phyloP scores from a whole-genome alignment of 768 basidiomycete genomes.

The Naganishia onofrii region DNA sequence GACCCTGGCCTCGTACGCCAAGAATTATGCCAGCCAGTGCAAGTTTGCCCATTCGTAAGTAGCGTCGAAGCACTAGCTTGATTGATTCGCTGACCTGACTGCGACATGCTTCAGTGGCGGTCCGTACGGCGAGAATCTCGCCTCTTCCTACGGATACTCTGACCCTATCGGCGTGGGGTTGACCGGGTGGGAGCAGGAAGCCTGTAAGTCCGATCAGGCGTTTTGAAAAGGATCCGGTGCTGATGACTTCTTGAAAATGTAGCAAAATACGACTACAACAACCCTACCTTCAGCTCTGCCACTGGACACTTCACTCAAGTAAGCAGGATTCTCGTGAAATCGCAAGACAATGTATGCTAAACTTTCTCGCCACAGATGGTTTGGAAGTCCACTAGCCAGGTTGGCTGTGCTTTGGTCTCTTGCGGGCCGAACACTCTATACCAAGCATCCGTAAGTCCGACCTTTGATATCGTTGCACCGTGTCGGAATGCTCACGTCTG shows the following conservation, averaged over 20 bases:
- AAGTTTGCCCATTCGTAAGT: slow-evolving; percentile 60
- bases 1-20: slow-evolving; percentile 62
- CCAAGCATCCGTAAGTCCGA: slow-evolving; percentile 10
- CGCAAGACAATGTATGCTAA: background rate
- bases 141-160: slow-evolving; percentile 16
- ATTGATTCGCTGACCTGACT: background rate
- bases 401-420: slow-evolving; percentile 41
- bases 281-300: slow-evolving; percentile 34
- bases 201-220: slow-evolving; percentile 28
- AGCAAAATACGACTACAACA: slow-evolving; percentile 36
- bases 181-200: slow-evolving; percentile 40
- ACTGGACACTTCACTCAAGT: slow-evolving; percentile 43
- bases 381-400: slow-evolving; percentile 42
- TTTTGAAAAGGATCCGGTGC: background rate
- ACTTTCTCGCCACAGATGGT: slow-evolving; percentile 28
- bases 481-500: background rate
- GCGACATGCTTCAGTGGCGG: slow-evolving; percentile 28
- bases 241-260: background rate
- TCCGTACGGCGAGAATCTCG: slow-evolving; percentile 47
- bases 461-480: background rate
- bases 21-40: slow-evolving; percentile 68
- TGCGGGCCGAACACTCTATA: slow-evolving; percentile 40
- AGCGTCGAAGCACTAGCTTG: no score
- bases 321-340: background rate
- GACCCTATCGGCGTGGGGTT: slow-evolving; percentile 34